phyloP scores from a whole-genome alignment of 805 yeast species.

The Sugiyamaella smithiae region DNA sequence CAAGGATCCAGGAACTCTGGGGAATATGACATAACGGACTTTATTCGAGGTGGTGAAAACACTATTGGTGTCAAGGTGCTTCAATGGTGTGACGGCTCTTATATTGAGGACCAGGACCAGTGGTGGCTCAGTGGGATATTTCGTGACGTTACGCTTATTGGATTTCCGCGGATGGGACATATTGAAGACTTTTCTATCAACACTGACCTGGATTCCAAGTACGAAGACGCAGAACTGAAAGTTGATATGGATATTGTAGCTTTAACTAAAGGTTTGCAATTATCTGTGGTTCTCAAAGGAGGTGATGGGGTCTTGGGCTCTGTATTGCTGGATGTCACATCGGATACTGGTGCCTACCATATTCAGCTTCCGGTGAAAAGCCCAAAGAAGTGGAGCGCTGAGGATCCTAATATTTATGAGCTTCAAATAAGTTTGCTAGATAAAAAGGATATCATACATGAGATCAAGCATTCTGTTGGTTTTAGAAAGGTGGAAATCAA shows the following conservation, averaged over 20 bases:
- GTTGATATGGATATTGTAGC: conserved; percentile 13
- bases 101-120: conserved; percentile 38
- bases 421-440: conserved; percentile 21
- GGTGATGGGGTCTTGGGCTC: neutral
- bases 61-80: conserved; percentile 29
- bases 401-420: conserved; percentile 34
- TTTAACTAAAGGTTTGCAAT: too few species aligned
- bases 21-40: conserved; percentile 32
- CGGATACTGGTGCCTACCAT: neutral
- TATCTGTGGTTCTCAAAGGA: neutral
- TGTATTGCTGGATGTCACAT: neutral
- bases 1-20: conserved; percentile 37
- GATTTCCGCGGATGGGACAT: conserved; percentile 27
- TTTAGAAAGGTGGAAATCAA: conserved; percentile 33
- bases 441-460: conserved; percentile 14
- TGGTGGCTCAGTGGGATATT: conserved; percentile 36
- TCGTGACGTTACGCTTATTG: conserved; percentile 35
- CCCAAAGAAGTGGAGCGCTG: conserved; percentile 38
- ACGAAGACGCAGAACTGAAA: conserved; percentile 9
- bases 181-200: conserved; percentile 31
- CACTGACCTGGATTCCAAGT: conserved; percentile 11
- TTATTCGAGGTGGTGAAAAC: conserved; percentile 13
- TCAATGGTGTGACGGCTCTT: conserved; percentile 34
- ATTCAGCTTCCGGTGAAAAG: conserved; percentile 12
- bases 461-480: conserved; percentile 30